A percentile compares a stretch with the other conserved stretches of the same genome.
phyloP scores from a whole-genome alignment of 2,329 filamentous ascomycete species.

The Cladosporium sp. region DNA sequence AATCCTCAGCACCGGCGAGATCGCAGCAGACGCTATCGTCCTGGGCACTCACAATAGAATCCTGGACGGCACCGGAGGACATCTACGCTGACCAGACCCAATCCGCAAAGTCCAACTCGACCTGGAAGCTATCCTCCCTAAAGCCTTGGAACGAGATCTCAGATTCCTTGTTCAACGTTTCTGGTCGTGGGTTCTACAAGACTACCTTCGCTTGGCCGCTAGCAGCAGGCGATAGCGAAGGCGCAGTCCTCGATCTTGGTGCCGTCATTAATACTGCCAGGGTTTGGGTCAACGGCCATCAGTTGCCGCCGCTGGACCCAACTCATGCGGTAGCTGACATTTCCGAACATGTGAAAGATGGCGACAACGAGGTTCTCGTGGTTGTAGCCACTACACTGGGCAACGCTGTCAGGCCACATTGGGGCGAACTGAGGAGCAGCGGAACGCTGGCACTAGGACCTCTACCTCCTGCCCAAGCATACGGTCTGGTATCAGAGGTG shows the following conservation, averaged over 20 bases:
- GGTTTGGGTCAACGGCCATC: conserved; percentile 34
- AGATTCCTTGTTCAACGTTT: conserved; percentile 32
- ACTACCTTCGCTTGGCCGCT: conserved; percentile 35
- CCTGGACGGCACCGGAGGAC: conserved; percentile 42
- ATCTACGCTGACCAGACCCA: conserved; percentile 30
- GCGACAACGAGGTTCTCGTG: conserved; percentile 33
- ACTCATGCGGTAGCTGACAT: conserved; percentile 31
- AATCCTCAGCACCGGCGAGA: background rate
- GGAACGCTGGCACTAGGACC: conserved; percentile 11
- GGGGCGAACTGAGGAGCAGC: conserved; percentile 5
- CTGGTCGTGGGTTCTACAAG: conserved; percentile 39
- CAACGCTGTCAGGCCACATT: conserved; percentile 26
- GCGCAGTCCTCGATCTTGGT: conserved; percentile 33
- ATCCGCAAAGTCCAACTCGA: conserved; percentile 32
- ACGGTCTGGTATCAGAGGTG: conserved; percentile 20
- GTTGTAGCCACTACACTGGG: conserved; percentile 38
- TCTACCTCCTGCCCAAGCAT: conserved; percentile 17
- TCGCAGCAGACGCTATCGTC: conserved; percentile 31
- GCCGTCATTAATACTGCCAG: conserved; percentile 34
- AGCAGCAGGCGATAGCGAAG: conserved; percentile 20
- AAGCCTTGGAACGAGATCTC: conserved; percentile 40
- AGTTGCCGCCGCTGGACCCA: conserved; percentile 36
- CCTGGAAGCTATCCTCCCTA: conserved; percentile 34
- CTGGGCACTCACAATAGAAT: conserved; percentile 42
- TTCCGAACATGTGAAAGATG: conserved; percentile 26